Evolutionary conservation across 306 rosid genomes (phyloP).

Genomic region (Lablab purpureus): DNA sequence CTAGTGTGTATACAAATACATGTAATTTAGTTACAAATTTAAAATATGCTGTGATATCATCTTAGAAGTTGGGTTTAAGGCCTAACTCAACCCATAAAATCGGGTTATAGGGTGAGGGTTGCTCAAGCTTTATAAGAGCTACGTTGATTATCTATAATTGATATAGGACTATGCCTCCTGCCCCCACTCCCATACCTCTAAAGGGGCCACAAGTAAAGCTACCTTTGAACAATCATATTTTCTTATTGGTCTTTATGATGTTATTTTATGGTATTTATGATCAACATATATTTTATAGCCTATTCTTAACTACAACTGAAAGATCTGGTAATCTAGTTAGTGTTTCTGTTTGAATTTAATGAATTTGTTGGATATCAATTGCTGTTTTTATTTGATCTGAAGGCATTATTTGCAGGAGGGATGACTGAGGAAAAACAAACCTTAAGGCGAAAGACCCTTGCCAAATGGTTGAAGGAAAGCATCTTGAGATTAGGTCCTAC

Average conservation of each 20-base stretch:
- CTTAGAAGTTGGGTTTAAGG: not conserved
- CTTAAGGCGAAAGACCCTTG: slow-evolving; percentile 75
- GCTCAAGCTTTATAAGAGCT: not conserved
- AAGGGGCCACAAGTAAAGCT: not conserved
- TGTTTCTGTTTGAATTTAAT: slow-evolving; percentile 22
- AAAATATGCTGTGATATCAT: not conserved
- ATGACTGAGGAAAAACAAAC: slow-evolving; percentile 81
- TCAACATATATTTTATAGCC: slow-evolving; percentile 15
- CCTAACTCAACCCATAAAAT: not conserved
- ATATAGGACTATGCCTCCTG: no score
- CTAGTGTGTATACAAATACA: not conserved
- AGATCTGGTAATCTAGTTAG: not conserved
- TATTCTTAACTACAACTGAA: slow-evolving; percentile 1
- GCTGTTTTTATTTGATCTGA: slow-evolving; percentile 23
- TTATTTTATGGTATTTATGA: slow-evolving; percentile 14
- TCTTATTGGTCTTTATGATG: not conserved
- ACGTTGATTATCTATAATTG: not conserved
- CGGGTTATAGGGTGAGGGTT: not conserved
- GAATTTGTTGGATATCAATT: not conserved
- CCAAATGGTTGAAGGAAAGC: slow-evolving; percentile 93
- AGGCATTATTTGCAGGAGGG: slow-evolving; percentile 62
- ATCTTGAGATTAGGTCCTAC: slow-evolving; percentile 95
- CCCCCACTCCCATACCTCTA: no score
- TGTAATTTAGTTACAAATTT: not conserved
- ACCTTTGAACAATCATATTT: not conserved